phyloP scores from a whole-genome alignment of 225 moss, liverwort and hornwort genomes.

The Anthoceros angustus region DNA sequence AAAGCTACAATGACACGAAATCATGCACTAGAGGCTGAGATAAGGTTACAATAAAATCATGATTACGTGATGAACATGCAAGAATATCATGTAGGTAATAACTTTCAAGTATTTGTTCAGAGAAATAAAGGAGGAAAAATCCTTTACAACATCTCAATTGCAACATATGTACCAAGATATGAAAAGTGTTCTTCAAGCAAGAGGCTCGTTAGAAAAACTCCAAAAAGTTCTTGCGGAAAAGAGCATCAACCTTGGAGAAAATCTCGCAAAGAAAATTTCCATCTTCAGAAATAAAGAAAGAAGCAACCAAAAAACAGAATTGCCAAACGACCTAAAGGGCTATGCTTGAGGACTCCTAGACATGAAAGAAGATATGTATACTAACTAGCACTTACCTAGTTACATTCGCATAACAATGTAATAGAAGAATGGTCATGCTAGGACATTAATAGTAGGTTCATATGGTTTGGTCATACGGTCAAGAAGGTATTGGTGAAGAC shows the following conservation, averaged over 20 bases:
- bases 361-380: too few species aligned
- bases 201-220: neutral
- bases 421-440: too few species aligned
- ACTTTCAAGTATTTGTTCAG: neutral
- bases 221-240: neutral
- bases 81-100: neutral
- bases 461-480: too few species aligned
- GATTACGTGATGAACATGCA: too few species aligned
- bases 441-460: too few species aligned
- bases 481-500: too few species aligned
- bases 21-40: neutral
- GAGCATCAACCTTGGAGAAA: neutral
- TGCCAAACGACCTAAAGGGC: neutral
- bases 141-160: neutral
- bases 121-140: neutral
- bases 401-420: too few species aligned
- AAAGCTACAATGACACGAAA: too few species aligned
- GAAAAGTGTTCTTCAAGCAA: neutral
- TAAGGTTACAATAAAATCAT: neutral
- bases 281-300: neutral
- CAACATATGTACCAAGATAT: neutral
- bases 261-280: neutral
- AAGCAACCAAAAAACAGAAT: neutral
- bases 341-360: too few species aligned
- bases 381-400: too few species aligned